Evolutionary conservation across 169 alveolate species (phyloP), one percentile per base, ranked within the genome.

Genomic region (Amoebophrya sp.): DNA sequence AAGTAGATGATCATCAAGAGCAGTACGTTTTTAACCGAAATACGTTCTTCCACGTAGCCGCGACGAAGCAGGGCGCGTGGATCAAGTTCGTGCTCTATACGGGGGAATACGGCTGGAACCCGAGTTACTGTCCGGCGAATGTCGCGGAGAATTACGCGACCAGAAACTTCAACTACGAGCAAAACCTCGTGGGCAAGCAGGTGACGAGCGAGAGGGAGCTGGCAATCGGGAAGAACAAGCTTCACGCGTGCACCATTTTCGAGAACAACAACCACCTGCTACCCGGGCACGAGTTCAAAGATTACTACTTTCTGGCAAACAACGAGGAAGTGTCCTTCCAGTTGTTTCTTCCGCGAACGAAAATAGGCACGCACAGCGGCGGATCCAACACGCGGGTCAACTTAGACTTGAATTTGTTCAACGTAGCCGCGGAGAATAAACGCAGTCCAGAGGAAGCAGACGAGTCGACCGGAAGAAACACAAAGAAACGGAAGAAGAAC

Each of bases 61-160:
- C 83, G 10, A 66, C 83, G 83, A 18, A 66, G 32, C 1, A n/a
- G 1, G 83, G 83, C 0, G 32, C 35, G 35, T 66, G 83, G 83
- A 18, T 66, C 38, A 66, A 66, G 35, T 66, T 66, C 83, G 83
- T 66, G 83, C 35, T 66, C 32, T 66, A 66, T 25, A 66, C 1
- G 32, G 83, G 83, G 32, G 83, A 66, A 66, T 25, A 25, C 1
- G 83, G 83, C 83, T 66, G 83, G 83, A 66, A 66, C 83, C 83
- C 83, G 35, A 66, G 39, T 25, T 66, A 66, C 83, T 66, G 83
- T 25, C 35, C 83, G 35, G 83, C 1, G 83, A 18, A 66, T 3
- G 35, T 41, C 54, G 23, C 54, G 54, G 23, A n/a, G n/a, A n/a
- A n/a, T n/a, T n/a, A n/a, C n/a, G n/a, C n/a, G n/a, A n/a, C n/a